Base-by-base conservation (phyloP, 2,329 filamentous ascomycete species). In the Pseudopithomyces chartarum region DNA sequence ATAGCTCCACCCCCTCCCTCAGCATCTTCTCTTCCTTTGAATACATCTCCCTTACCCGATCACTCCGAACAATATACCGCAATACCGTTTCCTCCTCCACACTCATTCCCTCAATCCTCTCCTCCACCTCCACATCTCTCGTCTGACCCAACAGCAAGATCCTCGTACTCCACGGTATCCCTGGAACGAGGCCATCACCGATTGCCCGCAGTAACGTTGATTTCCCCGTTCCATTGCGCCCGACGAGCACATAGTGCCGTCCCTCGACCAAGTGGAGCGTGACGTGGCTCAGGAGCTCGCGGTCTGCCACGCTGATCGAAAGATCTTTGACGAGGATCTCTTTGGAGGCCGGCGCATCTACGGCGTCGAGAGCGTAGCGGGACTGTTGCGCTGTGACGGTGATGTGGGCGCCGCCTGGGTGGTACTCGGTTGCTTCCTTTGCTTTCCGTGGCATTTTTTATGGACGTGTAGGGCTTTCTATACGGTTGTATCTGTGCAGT, bases 161-260 rank as follows among this genome's bases (percentile, higher is more conserved):
- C 2, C 62, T 60, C 8, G 72, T 69, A 50, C 70, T 74, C 69
- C 67, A 73, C 6, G 74, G 72, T 8, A 77, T 76, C 0, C 90
- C 91, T 0, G 91, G 90, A 15, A 96, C 89, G 33, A 92, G 81
- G 66, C 91, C 91, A 59, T 92, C 87, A 4, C 87, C 88, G 63
- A 96, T 87, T 1, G 91, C 90, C 67, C 85, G 85, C 15, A 95
- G 79, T 6, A 94, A 76, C 0, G 90, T 94, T 3, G 90, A 93
- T 70, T 96, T 96, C 6, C 91, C 92, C 1, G 87, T 89, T 0
- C 91, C 91, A 75, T 96, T 96, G 6, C 90, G 83, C 0, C 91
- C 92, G 19, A 94, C 81, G 1, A 96, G 79, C 0, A 90, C 91
- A 79, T 96, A 96, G 58, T 90, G 83, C 44, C 87, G 81, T 0